A percentile compares a stretch with the other conserved stretches of the same genome.
Conservation (phyloP, 2,329 filamentous ascomycete genomes). For the Aspergillus texensis region DNA sequence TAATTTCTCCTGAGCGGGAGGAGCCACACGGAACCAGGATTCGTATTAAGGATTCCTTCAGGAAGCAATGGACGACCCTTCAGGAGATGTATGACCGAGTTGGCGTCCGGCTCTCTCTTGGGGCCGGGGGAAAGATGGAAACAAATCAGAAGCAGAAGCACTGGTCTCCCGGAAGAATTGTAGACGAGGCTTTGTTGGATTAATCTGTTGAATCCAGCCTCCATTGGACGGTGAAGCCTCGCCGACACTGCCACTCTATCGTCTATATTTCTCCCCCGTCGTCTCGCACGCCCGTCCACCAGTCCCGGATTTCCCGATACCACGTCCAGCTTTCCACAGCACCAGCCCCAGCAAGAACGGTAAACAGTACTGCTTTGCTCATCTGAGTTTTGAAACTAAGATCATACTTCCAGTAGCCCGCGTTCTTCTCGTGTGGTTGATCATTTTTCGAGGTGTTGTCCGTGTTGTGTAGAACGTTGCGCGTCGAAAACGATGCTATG, state of each 20-base stretch:
- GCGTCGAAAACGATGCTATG: background rate
- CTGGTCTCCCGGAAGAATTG: background rate
- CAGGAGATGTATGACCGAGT: background rate
- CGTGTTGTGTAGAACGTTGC: background rate
- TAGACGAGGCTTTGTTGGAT: background rate
- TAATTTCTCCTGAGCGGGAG: background rate
- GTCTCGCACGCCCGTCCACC: background rate
- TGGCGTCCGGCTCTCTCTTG: background rate
- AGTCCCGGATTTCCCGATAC: background rate
- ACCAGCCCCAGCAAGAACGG: background rate
- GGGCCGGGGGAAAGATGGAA: background rate
- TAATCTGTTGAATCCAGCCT: background rate
- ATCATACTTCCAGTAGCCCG: background rate
- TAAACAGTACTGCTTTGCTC: background rate
- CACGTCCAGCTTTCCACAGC: background rate
- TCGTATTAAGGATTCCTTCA: background rate
- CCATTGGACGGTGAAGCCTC: background rate
- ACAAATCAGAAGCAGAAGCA: background rate
- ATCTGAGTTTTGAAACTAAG: background rate
- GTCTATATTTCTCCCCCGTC: background rate
- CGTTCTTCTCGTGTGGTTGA: background rate
- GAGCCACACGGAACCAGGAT: background rate
- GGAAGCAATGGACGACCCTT: background rate
- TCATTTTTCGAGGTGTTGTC: background rate
- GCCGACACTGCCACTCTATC: background rate